Conservation (phyloP, 164 flowering plant species). For the Amborella trichopoda region DNA sequence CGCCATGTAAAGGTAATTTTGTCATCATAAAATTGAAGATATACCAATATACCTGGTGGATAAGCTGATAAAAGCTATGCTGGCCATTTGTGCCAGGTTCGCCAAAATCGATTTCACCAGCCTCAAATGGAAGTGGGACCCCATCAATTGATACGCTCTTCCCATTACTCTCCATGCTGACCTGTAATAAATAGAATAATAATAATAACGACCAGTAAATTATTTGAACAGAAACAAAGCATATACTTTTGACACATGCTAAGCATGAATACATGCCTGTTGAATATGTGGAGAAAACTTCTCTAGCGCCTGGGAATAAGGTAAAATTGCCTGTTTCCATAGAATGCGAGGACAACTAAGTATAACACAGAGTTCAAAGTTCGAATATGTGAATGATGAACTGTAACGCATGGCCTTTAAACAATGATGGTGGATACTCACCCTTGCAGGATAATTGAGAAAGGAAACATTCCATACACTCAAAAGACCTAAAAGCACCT, state of each 20-base stretch:
- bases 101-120: slow-evolving; percentile 99
- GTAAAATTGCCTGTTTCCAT: slow-evolving; percentile 74
- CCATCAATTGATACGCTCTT: slow-evolving; percentile 98
- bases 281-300: slow-evolving; percentile 97
- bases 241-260: neutral
- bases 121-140: slow-evolving; percentile 69
- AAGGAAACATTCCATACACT: slow-evolving; percentile 96
- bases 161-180: slow-evolving; percentile 99
- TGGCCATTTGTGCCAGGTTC: slow-evolving; percentile 99
- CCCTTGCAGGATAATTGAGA: slow-evolving; percentile 92
- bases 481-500: slow-evolving; percentile 89
- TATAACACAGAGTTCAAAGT: slow-evolving; percentile 1
- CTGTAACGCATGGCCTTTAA: no score
- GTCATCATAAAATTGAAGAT: neutral
- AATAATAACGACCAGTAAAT: neutral
- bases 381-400: no score
- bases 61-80: slow-evolving; percentile 96
- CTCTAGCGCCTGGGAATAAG: slow-evolving; percentile 89
- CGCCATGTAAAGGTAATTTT: no score
- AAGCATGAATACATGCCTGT: slow-evolving; percentile 38
- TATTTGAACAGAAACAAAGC: neutral
- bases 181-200: slow-evolving; percentile 25
- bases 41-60: slow-evolving; percentile 93
- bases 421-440: slow-evolving; percentile 28
- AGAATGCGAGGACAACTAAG: neutral